phyloP scores from a whole-genome alignment of 164 flowering plant genomes.

The Vitis rotundifolia region DNA sequence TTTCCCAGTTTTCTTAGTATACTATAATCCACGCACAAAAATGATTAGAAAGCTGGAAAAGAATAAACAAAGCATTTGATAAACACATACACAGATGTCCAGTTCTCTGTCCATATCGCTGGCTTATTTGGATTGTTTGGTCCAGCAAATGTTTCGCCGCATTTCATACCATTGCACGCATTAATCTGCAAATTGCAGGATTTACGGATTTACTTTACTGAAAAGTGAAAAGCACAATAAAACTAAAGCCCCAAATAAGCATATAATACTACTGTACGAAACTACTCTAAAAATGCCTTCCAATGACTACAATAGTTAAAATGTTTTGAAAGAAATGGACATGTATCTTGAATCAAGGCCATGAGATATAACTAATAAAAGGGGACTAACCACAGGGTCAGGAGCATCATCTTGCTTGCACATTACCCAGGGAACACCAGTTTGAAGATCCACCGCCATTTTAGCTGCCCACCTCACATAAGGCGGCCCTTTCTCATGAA shows the following conservation, averaged over 20 bases:
- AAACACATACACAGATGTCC: conserved; percentile 72
- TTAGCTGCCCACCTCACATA: conserved; percentile 80
- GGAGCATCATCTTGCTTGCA: conserved; percentile 93
- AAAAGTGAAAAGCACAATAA: not conserved
- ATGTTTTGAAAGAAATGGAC: not conserved
- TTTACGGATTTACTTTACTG: not conserved
- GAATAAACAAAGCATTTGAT: not conserved
- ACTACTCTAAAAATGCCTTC: not conserved
- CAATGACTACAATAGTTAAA: not conserved
- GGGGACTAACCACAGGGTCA: conserved; percentile 72
- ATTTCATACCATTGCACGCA: conserved; percentile 81
- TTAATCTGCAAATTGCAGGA: conserved; percentile 61
- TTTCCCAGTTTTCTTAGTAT: no score
- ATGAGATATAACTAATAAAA: not conserved
- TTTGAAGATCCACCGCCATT: conserved; percentile 75
- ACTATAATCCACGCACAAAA: no score
- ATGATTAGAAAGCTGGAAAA: no score
- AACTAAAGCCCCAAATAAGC: not conserved
- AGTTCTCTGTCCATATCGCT: conserved; percentile 91
- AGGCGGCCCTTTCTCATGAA: conserved; percentile 44
- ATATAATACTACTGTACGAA: not conserved
- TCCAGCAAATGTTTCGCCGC: conserved; percentile 84
- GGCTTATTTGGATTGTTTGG: conserved; percentile 92
- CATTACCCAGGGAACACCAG: conserved; percentile 93
- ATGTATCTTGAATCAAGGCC: no score